Evolutionary conservation across 2,329 filamentous ascomycete species (phyloP).

Genomic region (Fusarium sp.): DNA sequence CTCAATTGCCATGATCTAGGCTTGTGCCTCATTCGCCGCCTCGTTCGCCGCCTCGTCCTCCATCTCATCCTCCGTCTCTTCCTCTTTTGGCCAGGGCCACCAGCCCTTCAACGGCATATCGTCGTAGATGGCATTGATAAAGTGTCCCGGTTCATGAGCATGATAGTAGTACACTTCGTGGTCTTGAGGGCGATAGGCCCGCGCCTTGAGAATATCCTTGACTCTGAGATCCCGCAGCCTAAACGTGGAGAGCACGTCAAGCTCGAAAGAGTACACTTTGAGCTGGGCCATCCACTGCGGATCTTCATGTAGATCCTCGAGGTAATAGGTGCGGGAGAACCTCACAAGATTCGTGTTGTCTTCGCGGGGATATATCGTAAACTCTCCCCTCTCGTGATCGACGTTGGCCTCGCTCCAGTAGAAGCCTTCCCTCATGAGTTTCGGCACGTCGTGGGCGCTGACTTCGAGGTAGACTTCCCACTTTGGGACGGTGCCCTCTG

Average conservation of each 20-base stretch:
- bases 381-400: neutral
- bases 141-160: neutral
- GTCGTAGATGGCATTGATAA: constrained; percentile 1
- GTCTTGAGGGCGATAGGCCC: neutral
- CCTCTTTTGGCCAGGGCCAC: constrained; percentile 1
- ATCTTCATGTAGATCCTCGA: neutral
- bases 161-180: neutral
- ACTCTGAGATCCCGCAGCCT: neutral
- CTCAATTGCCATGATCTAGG: neutral
- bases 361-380: neutral
- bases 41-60: neutral
- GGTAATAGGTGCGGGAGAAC: neutral
- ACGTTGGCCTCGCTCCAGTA: constrained; percentile 1
- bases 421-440: neutral
- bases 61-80: neutral
- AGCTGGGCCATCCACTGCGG: neutral
- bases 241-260: neutral
- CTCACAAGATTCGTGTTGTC: neutral
- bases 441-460: neutral
- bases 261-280: neutral
- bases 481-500: neutral
- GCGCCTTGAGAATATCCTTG: neutral
- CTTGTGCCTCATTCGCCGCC: neutral
- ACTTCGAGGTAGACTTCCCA: neutral
- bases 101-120: neutral